Evolutionary conservation across 2,329 filamentous ascomycete genomes (phyloP).

Genomic region (Fusarium agapanthi): DNA sequence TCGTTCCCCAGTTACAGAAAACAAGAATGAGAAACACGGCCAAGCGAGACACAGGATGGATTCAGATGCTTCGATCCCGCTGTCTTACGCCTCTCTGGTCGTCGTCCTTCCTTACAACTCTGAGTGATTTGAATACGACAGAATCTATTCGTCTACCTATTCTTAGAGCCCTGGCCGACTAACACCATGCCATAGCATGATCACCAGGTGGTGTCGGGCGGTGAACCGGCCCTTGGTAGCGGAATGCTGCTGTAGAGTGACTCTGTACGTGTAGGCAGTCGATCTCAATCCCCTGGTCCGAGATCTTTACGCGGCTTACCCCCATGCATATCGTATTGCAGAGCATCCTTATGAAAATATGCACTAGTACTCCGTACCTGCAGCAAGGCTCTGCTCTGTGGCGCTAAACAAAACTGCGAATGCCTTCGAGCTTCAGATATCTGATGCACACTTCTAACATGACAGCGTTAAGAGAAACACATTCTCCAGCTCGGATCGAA

Average conservation of each 20-base stretch:
- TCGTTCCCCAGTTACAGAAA: slow-evolving; percentile 13
- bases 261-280: slow-evolving; percentile 1
- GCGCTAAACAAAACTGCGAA: slow-evolving; percentile 25
- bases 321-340: slow-evolving; percentile 5
- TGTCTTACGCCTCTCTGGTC: slow-evolving; percentile 15
- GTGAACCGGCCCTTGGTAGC: slow-evolving; percentile 26
- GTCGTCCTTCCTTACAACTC: neutral
- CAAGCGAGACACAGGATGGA: slow-evolving; percentile 1
- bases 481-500: slow-evolving; percentile 13
- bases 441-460: slow-evolving; percentile 32
- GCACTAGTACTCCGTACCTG: slow-evolving; percentile 2
- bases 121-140: neutral
- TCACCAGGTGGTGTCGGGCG: slow-evolving; percentile 18
- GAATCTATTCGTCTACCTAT: slow-evolving; percentile 16
- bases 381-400: neutral
- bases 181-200: slow-evolving; percentile 16
- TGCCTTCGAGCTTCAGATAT: slow-evolving; percentile 23
- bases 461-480: slow-evolving; percentile 26
- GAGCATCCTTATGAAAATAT: slow-evolving; percentile 3
- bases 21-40: slow-evolving; percentile 21
- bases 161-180: slow-evolving; percentile 25
- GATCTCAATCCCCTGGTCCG: slow-evolving; percentile 25
- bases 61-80: slow-evolving; percentile 11
- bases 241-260: slow-evolving; percentile 14
- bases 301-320: slow-evolving; percentile 18